Evolutionary conservation across 129 eudicot genomes (phyloP).

Genomic region (Helianthus tuberosus): DNA sequence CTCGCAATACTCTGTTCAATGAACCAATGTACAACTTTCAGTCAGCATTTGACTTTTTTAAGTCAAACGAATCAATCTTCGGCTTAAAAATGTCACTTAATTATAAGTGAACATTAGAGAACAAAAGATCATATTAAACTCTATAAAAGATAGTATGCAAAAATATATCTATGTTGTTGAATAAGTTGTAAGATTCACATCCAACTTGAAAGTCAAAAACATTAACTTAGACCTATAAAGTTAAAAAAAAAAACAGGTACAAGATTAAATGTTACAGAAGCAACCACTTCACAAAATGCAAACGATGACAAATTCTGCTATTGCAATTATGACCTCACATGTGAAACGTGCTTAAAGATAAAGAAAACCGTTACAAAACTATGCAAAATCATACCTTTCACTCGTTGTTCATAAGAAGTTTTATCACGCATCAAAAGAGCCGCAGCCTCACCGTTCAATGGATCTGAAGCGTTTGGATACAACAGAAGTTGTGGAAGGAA

Average conservation of each 20-base stretch:
- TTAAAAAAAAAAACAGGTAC: neutral
- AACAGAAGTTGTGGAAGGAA: conserved; percentile 88
- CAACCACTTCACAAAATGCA: neutral
- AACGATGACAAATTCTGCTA: neutral
- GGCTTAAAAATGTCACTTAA: neutral
- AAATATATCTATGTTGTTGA: neutral
- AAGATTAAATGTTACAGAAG: neutral
- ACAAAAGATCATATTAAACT: neutral
- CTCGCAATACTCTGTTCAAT: conserved; percentile 70
- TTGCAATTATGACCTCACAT: neutral
- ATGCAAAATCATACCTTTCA: conserved; percentile 59
- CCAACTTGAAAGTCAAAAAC: conserved; percentile 2
- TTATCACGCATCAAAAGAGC: conserved; percentile 88
- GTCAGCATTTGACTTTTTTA: neutral
- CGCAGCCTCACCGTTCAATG: conserved; percentile 86
- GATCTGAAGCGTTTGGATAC: conserved; percentile 93
- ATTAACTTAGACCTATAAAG: neutral
- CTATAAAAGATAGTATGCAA: neutral
- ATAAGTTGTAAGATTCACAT: neutral
- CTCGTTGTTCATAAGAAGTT: conserved; percentile 70
- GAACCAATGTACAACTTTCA: conserved; percentile 11
- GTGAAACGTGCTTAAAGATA: neutral
- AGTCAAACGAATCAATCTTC: neutral
- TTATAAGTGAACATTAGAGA: neutral
- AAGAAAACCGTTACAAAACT: neutral